phyloP scores from a whole-genome alignment of 192 early-diverging fungal genomes.

The Coemansia sp. region DNA sequence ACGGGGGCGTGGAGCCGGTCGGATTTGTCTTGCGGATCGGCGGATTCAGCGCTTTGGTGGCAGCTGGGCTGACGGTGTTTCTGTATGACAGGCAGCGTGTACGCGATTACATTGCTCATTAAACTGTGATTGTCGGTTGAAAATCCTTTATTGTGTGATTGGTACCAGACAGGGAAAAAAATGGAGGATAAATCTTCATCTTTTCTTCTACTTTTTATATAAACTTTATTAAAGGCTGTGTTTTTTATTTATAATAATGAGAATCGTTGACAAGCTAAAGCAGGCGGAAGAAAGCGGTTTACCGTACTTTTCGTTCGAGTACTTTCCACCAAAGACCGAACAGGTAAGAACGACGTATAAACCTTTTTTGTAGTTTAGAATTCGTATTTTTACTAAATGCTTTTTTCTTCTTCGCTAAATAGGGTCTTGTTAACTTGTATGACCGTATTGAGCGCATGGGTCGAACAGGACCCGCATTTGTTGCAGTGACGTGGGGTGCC shows the following conservation, averaged over 20 bases:
- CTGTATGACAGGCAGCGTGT: conserved; percentile 48
- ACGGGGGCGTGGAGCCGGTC: conserved; percentile 14
- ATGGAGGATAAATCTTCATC: not conserved
- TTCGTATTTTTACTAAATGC: not conserved
- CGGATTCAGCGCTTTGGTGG: conserved; percentile 43
- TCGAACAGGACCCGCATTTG: conserved; percentile 86
- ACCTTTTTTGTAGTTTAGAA: not conserved
- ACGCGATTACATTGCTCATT: conserved; percentile 23
- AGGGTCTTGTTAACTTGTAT: conserved; percentile 89
- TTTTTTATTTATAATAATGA: conserved; percentile 57
- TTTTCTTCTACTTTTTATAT: not conserved
- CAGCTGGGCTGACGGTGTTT: conserved; percentile 35
- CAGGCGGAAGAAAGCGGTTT: conserved; percentile 59
- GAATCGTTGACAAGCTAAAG: conserved; percentile 69
- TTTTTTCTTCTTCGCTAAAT: conserved; percentile 11
- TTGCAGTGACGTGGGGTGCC: conserved; percentile 98
- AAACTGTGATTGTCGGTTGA: not conserved
- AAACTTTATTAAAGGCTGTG: not conserved
- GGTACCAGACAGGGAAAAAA: conserved; percentile 7
- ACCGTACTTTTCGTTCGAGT: conserved; percentile 89
- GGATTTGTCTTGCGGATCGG: conserved; percentile 51
- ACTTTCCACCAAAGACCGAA: conserved; percentile 98
- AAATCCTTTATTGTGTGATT: not conserved
- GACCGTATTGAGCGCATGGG: conserved; percentile 97
- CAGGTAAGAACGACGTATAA: conserved; percentile 51